Evolutionary conservation across 75 land plant genomes (phyloP).

Genomic region (Larix kaempferi): DNA sequence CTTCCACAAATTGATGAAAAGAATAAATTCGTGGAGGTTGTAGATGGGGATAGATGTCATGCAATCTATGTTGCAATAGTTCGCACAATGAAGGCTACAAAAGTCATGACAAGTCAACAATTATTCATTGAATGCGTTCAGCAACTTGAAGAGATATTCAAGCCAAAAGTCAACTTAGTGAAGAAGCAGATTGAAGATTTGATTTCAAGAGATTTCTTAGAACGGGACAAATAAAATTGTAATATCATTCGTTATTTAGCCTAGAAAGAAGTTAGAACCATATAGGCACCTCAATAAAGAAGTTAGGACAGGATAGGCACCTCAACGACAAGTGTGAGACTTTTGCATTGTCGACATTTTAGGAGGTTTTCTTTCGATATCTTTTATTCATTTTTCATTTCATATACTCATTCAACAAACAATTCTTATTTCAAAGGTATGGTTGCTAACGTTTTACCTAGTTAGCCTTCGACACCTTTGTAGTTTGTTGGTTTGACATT

Average conservation of each 20-base stretch:
- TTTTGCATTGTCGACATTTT: too few species aligned
- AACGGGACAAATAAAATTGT: conserved; percentile 83
- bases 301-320: too few species aligned
- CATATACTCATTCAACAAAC: too few species aligned
- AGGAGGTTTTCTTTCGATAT: too few species aligned
- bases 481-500: too few species aligned
- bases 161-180: conserved; percentile 46
- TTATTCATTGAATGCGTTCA: conserved; percentile 79
- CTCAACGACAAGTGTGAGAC: too few species aligned
- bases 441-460: too few species aligned
- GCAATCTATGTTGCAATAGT: conserved; percentile 92
- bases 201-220: conserved; percentile 53
- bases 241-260: conserved; percentile 74
- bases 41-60: conserved; percentile 79
- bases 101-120: conserved; percentile 74
- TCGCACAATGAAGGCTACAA: conserved; percentile 88
- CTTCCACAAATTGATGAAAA: conserved; percentile 65
- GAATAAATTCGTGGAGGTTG: conserved; percentile 86
- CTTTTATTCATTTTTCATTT: too few species aligned
- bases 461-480: too few species aligned
- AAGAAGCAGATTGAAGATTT: conserved; percentile 43
- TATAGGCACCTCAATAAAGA: too few species aligned
- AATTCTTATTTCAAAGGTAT: too few species aligned
- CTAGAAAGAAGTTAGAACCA: conserved; percentile 1
- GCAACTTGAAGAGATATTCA: conserved; percentile 19